Conservation (phyloP, 805 yeast species). For the Teunomyces funiuensis region DNA sequence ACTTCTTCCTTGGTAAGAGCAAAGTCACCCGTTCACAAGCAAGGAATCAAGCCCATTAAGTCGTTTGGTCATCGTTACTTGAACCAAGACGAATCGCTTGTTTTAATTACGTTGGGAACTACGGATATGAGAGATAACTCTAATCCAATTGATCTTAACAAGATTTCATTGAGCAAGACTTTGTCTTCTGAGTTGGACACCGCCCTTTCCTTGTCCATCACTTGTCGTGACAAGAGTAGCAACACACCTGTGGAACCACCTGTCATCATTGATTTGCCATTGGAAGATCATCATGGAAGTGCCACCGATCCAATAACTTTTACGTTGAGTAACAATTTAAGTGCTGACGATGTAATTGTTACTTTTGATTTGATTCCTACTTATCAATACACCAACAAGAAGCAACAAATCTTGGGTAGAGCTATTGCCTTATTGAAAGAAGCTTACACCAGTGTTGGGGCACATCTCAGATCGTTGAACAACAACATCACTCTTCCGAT, state of each 20-base stretch:
- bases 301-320: conserved; percentile 77
- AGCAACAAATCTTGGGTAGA: conserved; percentile 64
- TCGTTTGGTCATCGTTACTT: conserved; percentile 84
- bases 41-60: conserved; percentile 56
- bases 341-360: conserved; percentile 54
- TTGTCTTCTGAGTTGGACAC: conserved; percentile 86
- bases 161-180: conserved; percentile 72
- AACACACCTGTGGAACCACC: conserved; percentile 49
- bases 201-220: conserved; percentile 72
- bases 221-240: conserved; percentile 32
- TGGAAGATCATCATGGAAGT: conserved; percentile 70
- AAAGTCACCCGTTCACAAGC: conserved; percentile 19
- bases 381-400: conserved; percentile 51
- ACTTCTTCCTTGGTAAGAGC: conserved; percentile 18
- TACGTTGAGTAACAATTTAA: conserved; percentile 48
- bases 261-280: conserved; percentile 71
- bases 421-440: conserved; percentile 73
- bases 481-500: conserved; percentile 72
- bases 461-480: conserved; percentile 63
- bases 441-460: conserved; percentile 66
- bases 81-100: conserved; percentile 59
- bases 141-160: conserved; percentile 65
- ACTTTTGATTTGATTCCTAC: conserved; percentile 90
- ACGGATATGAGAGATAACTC: conserved; percentile 66
- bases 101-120: conserved; percentile 84